Conservation (phyloP, 257 asterid species). For the Solanum microdontum region DNA sequence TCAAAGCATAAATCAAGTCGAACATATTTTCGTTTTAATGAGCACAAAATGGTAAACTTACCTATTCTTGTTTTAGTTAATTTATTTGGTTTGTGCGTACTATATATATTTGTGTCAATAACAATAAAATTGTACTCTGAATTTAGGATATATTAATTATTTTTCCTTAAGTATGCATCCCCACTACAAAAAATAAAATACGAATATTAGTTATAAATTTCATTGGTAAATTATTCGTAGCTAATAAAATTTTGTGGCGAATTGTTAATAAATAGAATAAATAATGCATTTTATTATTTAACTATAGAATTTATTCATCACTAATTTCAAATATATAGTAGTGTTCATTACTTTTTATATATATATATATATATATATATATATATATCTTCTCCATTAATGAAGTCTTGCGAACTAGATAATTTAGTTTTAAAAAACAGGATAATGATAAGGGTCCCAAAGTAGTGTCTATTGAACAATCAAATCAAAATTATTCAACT, state of each 20-base stretch:
- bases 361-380: background rate
- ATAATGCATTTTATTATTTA: background rate
- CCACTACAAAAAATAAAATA: background rate
- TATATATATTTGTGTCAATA: background rate
- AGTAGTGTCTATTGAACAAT: background rate
- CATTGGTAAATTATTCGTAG: background rate
- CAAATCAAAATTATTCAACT: background rate
- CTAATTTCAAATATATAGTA: background rate
- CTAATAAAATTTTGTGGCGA: background rate
- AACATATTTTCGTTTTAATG: too few relatives aligned
- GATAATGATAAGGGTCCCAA: background rate
- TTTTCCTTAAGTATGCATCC: background rate
- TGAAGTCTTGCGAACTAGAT: background rate
- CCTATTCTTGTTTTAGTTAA: background rate
- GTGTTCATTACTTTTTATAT: background rate
- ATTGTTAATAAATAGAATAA: too few relatives aligned
- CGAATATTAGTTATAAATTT: background rate
- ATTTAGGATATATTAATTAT: background rate
- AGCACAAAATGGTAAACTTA: too few relatives aligned
- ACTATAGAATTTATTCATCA: background rate
- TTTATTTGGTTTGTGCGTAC: background rate
- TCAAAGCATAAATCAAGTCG: too few relatives aligned
- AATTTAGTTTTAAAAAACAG: background rate
- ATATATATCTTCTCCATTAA: background rate
- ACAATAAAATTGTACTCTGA: background rate